phyloP scores from a whole-genome alignment of 495 filamentous ascomycete genomes.

The Pyrenopolyporus hunteri region DNA sequence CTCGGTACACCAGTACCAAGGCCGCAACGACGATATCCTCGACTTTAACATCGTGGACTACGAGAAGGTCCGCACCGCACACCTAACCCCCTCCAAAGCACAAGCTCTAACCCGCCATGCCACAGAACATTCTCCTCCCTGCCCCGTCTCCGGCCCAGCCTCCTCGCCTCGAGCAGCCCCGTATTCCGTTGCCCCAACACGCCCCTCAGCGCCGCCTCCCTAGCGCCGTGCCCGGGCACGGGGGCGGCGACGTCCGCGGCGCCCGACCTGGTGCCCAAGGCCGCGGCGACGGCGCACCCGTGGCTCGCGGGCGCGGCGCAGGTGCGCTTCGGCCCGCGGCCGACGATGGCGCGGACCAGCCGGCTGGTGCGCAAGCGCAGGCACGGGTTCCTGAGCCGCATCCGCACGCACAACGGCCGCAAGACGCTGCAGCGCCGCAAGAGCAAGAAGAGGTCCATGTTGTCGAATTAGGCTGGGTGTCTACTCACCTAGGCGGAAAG shows the following conservation, averaged over 20 bases:
- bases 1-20: background rate
- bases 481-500: too few species aligned
- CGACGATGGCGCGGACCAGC: constrained; percentile 49
- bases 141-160: constrained; percentile 48
- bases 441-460: constrained; percentile 48
- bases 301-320: constrained; percentile 45
- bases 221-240: constrained; percentile 1
- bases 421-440: constrained; percentile 48
- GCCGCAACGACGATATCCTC: background rate
- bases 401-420: constrained; percentile 46
- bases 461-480: constrained; percentile 43
- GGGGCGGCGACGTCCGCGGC: constrained; percentile 10
- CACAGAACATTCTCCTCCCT: constrained; percentile 50
- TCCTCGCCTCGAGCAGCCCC: constrained; percentile 23
- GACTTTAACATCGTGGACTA: constrained; percentile 4
- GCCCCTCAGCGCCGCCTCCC: constrained; percentile 1
- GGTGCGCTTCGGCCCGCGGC: constrained; percentile 54
- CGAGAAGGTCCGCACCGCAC: constrained; percentile 15
- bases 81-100: background rate
- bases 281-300: constrained; percentile 48
- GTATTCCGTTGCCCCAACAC: constrained; percentile 40
- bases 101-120: constrained; percentile 6
- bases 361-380: constrained; percentile 57
- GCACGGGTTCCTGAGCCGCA: constrained; percentile 54
- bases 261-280: constrained; percentile 48